A percentile compares a stretch with the other conserved stretches of the same genome.
phyloP scores from a whole-genome alignment of 257 asterid genomes.

The Solanum megistacrolobum region DNA sequence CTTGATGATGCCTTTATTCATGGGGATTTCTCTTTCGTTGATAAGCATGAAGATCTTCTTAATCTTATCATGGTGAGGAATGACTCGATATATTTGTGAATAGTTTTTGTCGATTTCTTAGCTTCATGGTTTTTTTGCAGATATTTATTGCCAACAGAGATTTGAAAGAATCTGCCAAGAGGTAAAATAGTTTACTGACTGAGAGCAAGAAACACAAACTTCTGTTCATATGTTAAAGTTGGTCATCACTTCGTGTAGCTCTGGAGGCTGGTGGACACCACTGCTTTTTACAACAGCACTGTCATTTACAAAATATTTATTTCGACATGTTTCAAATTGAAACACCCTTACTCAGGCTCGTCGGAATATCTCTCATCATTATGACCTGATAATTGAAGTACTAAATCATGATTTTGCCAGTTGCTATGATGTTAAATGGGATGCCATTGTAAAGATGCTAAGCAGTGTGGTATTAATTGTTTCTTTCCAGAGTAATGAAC shows the following conservation, averaged over 20 bases:
- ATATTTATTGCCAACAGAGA: constrained; percentile 63
- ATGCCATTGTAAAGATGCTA: too few species aligned
- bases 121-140: constrained; percentile 26
- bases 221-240: not conserved
- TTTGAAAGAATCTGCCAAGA: constrained; percentile 24
- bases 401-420: constrained; percentile 5
- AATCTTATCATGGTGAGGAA: constrained; percentile 59
- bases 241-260: constrained; percentile 20
- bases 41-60: constrained; percentile 53
- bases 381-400: too few species aligned
- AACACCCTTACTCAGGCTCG: too few species aligned
- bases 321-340: too few species aligned
- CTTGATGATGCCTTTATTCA: constrained; percentile 76
- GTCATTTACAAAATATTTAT: too few species aligned
- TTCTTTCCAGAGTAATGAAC: constrained; percentile 56
- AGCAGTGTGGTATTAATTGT: too few species aligned
- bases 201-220: not conserved
- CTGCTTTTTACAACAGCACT: too few species aligned
- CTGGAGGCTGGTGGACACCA: constrained; percentile 15
- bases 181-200: constrained; percentile 22
- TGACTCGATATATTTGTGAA: not conserved
- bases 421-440: too few species aligned
- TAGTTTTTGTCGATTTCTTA: not conserved
- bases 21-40: constrained; percentile 74
- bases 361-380: too few species aligned